Percentiles rank a stretch among this genome's conserved stretches.
phyloP scores from a whole-genome alignment of 2,329 filamentous ascomycete species.

The Fonsecaea pedrosoi region DNA sequence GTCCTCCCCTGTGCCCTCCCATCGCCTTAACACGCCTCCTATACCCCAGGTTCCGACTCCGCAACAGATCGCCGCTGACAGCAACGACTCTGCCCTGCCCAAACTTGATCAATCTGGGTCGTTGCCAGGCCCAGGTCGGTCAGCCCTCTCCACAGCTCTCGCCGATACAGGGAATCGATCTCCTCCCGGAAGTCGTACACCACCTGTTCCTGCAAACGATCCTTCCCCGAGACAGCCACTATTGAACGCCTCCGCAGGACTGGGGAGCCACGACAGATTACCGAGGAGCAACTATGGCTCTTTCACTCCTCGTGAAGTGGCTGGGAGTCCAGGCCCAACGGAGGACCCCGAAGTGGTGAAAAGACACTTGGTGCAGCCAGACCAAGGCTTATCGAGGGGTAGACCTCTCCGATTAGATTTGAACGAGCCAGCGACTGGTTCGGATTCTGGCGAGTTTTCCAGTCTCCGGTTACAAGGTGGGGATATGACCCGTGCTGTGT shows the following conservation, averaged over 20 bases:
- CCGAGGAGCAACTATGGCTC: constrained; percentile 82
- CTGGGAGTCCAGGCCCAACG: constrained; percentile 62
- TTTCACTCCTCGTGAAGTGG: constrained; percentile 70
- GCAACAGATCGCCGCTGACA: constrained; percentile 54
- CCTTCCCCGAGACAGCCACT: constrained; percentile 23
- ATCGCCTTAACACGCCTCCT: constrained; percentile 53
- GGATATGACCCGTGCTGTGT: constrained; percentile 92
- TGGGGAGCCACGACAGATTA: constrained; percentile 55
- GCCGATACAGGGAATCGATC: constrained; percentile 71
- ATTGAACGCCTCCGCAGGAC: constrained; percentile 64
- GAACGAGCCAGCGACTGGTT: constrained; percentile 44
- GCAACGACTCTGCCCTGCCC: constrained; percentile 64
- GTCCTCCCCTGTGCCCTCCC: constrained; percentile 62
- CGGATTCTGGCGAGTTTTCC: constrained; percentile 82
- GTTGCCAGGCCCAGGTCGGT: constrained; percentile 78
- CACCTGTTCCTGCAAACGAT: constrained; percentile 46
- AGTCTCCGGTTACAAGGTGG: constrained; percentile 92
- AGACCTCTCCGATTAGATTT: constrained; percentile 44
- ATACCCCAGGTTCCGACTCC: constrained; percentile 59
- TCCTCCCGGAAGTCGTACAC: constrained; percentile 51
- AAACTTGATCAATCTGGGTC: constrained; percentile 65
- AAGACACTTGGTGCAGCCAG: constrained; percentile 82
- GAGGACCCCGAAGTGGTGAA: constrained; percentile 93
- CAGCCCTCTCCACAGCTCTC: constrained; percentile 86
- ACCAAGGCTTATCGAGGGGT: constrained; percentile 49